Evolutionary conservation across 768 basidiomycete species (phyloP).

Genomic region (Boletus pseudopeckii): DNA sequence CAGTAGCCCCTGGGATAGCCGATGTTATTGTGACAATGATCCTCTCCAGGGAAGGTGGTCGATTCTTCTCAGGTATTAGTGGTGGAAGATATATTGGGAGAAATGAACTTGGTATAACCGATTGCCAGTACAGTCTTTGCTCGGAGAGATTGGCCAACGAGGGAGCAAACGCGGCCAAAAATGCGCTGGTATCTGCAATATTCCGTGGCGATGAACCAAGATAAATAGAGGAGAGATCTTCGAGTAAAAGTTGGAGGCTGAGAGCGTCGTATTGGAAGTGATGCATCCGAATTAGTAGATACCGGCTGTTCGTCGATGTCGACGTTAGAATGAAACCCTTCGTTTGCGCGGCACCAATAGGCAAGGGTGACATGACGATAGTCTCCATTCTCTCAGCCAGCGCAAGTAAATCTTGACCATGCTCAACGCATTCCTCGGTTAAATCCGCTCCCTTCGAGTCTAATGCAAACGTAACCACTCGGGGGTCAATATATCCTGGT

Average conservation of each 20-base stretch:
- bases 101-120: conserved; percentile 29
- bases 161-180: conserved; percentile 26
- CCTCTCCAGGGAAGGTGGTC: background rate
- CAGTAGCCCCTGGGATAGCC: conserved; percentile 41
- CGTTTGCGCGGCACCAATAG: conserved; percentile 18
- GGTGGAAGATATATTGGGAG: conserved; percentile 28
- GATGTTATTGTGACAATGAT: conserved; percentile 33
- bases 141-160: conserved; percentile 16
- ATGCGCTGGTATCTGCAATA: conserved; percentile 26
- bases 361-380: conserved; percentile 21
- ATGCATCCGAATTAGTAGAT: conserved; percentile 37
- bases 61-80: background rate
- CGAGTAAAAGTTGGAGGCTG: conserved; percentile 40
- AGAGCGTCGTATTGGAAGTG: conserved; percentile 52
- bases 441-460: conserved; percentile 4
- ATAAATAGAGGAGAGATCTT: conserved; percentile 40
- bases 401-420: conserved; percentile 3
- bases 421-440: conserved; percentile 7
- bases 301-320: conserved; percentile 7
- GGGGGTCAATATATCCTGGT: conserved; percentile 14
- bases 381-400: conserved; percentile 22
- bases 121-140: conserved; percentile 37
- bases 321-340: conserved; percentile 19
- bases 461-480: conserved; percentile 24
- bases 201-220: conserved; percentile 20